Evolutionary conservation across 805 yeast species (phyloP).

Genomic region (Pichia deserticola): DNA sequence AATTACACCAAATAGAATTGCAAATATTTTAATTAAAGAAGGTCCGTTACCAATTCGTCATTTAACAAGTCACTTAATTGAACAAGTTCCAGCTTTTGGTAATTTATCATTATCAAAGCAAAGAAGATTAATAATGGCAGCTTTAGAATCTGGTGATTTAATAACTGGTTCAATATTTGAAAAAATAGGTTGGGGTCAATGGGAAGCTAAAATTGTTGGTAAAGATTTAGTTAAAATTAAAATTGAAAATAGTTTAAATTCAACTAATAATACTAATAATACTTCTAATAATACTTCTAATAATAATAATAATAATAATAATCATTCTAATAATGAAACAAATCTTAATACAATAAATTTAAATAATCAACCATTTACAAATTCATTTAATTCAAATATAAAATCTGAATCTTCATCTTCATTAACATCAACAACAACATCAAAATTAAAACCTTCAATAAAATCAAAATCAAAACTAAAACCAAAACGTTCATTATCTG

Average conservation of each 20-base stretch:
- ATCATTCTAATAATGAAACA: not conserved
- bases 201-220: conserved; percentile 63
- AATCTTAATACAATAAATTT: not conserved
- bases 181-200: conserved; percentile 97
- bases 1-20: conserved; percentile 73
- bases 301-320: not conserved
- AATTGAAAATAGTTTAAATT: conserved; percentile 11
- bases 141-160: conserved; percentile 66
- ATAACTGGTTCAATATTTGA: conserved; percentile 66
- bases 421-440: not conserved
- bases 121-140: conserved; percentile 82
- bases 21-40: conserved; percentile 56
- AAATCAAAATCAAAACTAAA: not conserved
- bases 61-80: conserved; percentile 69
- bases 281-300: not conserved
- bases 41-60: conserved; percentile 91
- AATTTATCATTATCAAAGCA: conserved; percentile 79
- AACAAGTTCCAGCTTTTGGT: conserved; percentile 73
- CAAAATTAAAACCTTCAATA: too few relatives aligned
- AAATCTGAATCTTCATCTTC: not conserved
- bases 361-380: not conserved
- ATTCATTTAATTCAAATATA: not conserved
- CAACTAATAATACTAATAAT: not conserved
- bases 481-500: not conserved
- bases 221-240: conserved; percentile 19